A percentile compares a stretch with the other conserved stretches of the same genome.
These are phyloP conservation scores for Suhomyces terraborum DNA, from an alignment of 1,139 yeast genomes.

Conservation along the genomic window DNA sequence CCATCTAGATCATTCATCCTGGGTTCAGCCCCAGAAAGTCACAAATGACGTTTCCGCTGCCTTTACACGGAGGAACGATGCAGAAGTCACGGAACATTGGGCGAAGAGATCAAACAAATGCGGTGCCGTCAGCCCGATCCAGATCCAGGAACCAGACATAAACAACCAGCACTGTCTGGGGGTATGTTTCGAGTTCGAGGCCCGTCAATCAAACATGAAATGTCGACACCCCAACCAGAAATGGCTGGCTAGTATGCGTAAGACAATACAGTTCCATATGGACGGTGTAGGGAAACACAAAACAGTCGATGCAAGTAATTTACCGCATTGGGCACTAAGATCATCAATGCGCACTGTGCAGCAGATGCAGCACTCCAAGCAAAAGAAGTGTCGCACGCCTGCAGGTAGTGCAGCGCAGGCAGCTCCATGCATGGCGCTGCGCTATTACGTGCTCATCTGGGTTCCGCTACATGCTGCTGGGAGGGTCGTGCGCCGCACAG, in stretches of 20 bases:
- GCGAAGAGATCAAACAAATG: too few relatives aligned
- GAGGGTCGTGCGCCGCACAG: too few relatives aligned
- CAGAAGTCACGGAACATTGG: too few relatives aligned
- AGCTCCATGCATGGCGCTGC: conserved; percentile 5
- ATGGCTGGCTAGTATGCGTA: conserved; percentile 4
- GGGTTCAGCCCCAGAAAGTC: too few relatives aligned
- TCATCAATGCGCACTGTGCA: too few relatives aligned
- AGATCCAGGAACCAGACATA: conserved; percentile 2
- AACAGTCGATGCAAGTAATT: conserved; percentile 1
- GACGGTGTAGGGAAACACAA: background rate
- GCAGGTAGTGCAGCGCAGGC: too few relatives aligned
- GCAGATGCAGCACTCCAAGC: background rate
- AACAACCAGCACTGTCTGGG: conserved; percentile 5
- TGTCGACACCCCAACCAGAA: conserved; percentile 6
- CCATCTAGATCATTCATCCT: too few relatives aligned
- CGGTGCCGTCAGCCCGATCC: background rate
- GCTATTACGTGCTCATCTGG: conserved; percentile 5
- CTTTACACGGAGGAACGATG: too few relatives aligned
- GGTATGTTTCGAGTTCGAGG: too few relatives aligned
- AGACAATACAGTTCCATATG: background rate
- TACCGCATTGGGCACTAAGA: conserved; percentile 2
- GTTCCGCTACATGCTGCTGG: too few relatives aligned
- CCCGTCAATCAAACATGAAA: background rate
- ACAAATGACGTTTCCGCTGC: too few relatives aligned
- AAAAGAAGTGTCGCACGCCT: too few relatives aligned